Evolutionary conservation across 768 basidiomycete species (phyloP).

Genomic region (Grammothele lineata): DNA sequence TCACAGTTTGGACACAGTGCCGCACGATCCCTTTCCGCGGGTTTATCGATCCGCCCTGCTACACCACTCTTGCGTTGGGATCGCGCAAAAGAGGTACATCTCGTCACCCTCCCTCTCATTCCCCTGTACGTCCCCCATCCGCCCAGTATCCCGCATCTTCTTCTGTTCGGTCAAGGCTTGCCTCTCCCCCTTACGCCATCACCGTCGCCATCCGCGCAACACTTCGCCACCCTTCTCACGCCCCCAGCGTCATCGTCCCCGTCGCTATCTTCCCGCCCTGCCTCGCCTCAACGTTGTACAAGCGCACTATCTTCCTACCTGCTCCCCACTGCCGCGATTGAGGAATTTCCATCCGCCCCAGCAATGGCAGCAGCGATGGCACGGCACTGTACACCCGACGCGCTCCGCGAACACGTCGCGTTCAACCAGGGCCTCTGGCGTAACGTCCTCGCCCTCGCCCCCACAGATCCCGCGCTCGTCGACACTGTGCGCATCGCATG

Average conservation of each 20-base stretch:
- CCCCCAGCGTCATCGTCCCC: no score
- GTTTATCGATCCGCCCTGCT: background rate
- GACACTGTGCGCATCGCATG: constrained; percentile 57
- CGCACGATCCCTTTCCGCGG: constrained; percentile 21
- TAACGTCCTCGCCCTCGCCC: constrained; percentile 54
- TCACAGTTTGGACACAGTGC: constrained; percentile 34
- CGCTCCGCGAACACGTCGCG: constrained; percentile 30
- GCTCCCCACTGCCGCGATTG: constrained; percentile 46
- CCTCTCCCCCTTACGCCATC: constrained; percentile 34
- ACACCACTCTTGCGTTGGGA: constrained; percentile 30
- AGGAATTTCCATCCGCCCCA: constrained; percentile 59
- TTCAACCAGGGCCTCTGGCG: constrained; percentile 64
- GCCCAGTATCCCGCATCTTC: constrained; percentile 49
- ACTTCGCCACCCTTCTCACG: constrained; percentile 19
- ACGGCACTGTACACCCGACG: constrained; percentile 32
- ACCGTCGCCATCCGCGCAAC: constrained; percentile 9
- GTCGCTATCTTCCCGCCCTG: background rate
- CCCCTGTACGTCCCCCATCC: constrained; percentile 47
- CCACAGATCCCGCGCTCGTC: constrained; percentile 40
- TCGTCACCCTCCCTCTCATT: constrained; percentile 51
- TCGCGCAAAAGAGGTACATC: constrained; percentile 20
- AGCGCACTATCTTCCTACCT: constrained; percentile 38
- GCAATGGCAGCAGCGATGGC: constrained; percentile 54
- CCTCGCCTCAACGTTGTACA: background rate
- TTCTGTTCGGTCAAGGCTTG: constrained; percentile 54